Conservation (phyloP, 148 eudicot species). For the Mesembryanthemum crystallinum region DNA sequence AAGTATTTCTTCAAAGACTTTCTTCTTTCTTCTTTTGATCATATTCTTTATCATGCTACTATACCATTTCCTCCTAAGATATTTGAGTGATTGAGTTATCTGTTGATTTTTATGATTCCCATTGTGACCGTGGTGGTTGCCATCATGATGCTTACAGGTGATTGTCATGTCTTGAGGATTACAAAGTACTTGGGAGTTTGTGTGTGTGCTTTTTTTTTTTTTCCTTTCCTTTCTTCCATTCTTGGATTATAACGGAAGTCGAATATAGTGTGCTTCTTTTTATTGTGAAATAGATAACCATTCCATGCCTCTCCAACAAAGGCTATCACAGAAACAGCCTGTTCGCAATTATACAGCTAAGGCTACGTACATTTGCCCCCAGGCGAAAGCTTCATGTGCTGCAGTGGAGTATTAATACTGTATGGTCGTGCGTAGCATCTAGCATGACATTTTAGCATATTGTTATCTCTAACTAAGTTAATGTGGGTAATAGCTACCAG, state of each 20-base stretch:
- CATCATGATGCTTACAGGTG: not conserved
- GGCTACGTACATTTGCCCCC: not conserved
- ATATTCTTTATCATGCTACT: slow-evolving; percentile 9
- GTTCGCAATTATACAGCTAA: not conserved
- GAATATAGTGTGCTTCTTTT: not conserved
- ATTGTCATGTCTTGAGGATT: not conserved
- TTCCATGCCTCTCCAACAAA: not conserved
- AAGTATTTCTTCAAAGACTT: slow-evolving; percentile 47
- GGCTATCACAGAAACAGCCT: not conserved
- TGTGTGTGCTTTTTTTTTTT: no score
- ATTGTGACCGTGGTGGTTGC: not conserved
- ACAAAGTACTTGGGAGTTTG: not conserved
- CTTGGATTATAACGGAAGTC: not conserved
- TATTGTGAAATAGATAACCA: not conserved
- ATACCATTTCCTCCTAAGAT: not conserved
- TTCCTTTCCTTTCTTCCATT: not conserved
- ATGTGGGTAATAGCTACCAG: not conserved
- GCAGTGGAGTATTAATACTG: not conserved
- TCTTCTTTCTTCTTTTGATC: not conserved
- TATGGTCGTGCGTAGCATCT: not conserved
- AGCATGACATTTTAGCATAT: not conserved
- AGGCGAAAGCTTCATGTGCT: not conserved
- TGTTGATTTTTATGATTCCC: not conserved
- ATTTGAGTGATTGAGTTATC: not conserved
- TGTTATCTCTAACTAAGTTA: not conserved